These are phyloP conservation scores for Pyrenophora teres DNA, from an alignment of 2,329 filamentous ascomycete genomes.

Conservation along the genomic window DNA sequence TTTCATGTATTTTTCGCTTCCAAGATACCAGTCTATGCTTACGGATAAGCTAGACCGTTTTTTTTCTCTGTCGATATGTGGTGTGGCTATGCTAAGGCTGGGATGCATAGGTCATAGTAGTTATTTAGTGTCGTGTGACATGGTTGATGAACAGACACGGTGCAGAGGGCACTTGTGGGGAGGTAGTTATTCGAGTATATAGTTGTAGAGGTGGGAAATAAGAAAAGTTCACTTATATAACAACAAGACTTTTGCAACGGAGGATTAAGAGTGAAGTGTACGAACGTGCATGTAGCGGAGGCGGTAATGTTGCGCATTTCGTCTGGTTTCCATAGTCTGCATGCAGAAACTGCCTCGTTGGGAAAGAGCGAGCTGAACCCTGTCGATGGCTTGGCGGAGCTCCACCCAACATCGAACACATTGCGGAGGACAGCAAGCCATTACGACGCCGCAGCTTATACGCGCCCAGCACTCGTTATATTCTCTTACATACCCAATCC, in stretches of 20 bases:
- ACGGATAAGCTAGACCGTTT: constrained; percentile 42
- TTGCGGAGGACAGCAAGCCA: constrained; percentile 16
- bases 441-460: constrained; percentile 1
- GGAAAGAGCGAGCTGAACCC: constrained; percentile 31
- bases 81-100: constrained; percentile 19
- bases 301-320: constrained; percentile 28
- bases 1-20: constrained; percentile 43
- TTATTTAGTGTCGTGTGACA: constrained; percentile 29
- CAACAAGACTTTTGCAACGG: too few relatives aligned
- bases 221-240: constrained; percentile 30
- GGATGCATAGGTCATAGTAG: constrained; percentile 27
- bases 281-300: constrained; percentile 8
- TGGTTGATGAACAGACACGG: constrained; percentile 8
- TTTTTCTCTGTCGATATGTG: constrained; percentile 30
- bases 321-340: constrained; percentile 27
- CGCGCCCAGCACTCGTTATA: constrained; percentile 1
- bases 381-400: constrained; percentile 36
- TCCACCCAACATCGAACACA: constrained; percentile 33
- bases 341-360: constrained; percentile 22
- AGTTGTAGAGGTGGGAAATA: constrained; percentile 33
- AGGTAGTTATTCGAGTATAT: constrained; percentile 37
- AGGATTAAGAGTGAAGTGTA: neutral
- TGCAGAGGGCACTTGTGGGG: constrained; percentile 34
- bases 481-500: neutral
- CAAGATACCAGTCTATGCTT: constrained; percentile 50